A percentile compares a stretch with the other conserved stretches of the same genome.
phyloP scores from a whole-genome alignment of 441 rosid species.

The Erysimum cheiri region DNA sequence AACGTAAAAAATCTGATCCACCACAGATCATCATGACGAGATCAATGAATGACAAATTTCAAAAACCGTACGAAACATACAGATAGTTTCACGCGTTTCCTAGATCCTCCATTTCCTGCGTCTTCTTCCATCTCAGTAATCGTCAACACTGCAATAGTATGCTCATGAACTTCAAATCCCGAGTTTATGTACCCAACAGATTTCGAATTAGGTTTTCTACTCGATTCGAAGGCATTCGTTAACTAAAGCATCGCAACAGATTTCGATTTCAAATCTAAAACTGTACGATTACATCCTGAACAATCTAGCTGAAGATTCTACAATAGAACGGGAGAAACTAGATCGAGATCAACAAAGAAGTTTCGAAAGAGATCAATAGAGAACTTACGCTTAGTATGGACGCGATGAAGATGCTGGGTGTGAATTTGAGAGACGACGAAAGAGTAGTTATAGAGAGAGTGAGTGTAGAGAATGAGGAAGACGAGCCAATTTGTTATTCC shows the following conservation, averaged over 20 bases:
- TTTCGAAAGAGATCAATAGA: background rate
- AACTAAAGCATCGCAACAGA: constrained; percentile 13
- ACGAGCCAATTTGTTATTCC: constrained; percentile 8
- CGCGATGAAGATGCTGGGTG: constrained; percentile 20
- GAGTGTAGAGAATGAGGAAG: constrained; percentile 23
- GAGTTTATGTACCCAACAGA: constrained; percentile 6
- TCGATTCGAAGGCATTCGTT: background rate
- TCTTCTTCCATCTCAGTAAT: constrained; percentile 53
- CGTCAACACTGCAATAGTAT: constrained; percentile 21
- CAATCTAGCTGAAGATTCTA: constrained; percentile 21
- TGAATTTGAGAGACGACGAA: constrained; percentile 6
- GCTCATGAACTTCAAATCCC: constrained; percentile 25
- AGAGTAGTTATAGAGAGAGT: background rate
- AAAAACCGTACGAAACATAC: constrained; percentile 45
- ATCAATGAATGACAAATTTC: constrained; percentile 17
- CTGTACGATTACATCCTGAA: constrained; percentile 20
- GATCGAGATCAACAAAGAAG: constrained; percentile 13
- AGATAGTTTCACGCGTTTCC: constrained; percentile 64
- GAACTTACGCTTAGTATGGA: constrained; percentile 30
- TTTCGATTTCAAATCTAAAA: constrained; percentile 19
- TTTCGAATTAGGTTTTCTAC: constrained; percentile 11
- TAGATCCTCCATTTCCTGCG: constrained; percentile 41
- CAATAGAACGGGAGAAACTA: background rate
- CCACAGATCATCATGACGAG: constrained; percentile 24
- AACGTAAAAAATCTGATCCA: background rate